Evolutionary conservation across 176 grass and related monocot species (phyloP), one percentile per base, ranked within the genome.

Genomic region (Cymbopogon citratus): DNA sequence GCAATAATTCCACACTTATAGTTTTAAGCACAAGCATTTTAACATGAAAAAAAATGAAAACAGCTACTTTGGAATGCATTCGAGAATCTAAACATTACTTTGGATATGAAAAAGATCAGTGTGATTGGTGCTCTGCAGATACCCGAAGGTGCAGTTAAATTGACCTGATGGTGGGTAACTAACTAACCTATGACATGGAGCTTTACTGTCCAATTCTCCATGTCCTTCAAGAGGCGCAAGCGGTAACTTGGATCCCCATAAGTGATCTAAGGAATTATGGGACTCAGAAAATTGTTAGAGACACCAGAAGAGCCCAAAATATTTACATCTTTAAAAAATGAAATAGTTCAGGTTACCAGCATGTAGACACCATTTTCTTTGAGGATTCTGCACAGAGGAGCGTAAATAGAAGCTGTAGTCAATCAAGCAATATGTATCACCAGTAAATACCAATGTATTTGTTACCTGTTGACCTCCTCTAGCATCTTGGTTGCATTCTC

Each of bases 161-260:
- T 44, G 15, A 48, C 39, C 33, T 25, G 5, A 5, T 40, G 28
- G 33, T 35, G 24, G 10, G 45, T 67, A 45, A 73, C 24, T 84
- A 74, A 98, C 95, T 88, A 74, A 98, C 95, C 95, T 93, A 98
- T 89, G 63, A 94, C 90, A 91, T 98, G 95, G 56, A 93, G 81
- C 19, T 89, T 93, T 82, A 98, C 62, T 9, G 80, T 91, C 92
- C 95, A 98, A 45, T 84, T 67, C 44, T 95, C 76, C 59, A 93
- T 66, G 60, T 91, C 85, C 68, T 66, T 94, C 45, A 98, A 73
- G 85, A 95, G 74, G 86, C 67, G 29, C 73, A 95, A 82, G 35
- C 92, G 83, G 21, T 95, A 98, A 89, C 79, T 95, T 84, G 95
- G 95, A 91, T 98, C 95, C 27, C 95, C 92, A 66, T 98, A 98